Evolutionary conservation across 768 basidiomycete genomes (phyloP).

Genomic region (Lactifluus piperatus): DNA sequence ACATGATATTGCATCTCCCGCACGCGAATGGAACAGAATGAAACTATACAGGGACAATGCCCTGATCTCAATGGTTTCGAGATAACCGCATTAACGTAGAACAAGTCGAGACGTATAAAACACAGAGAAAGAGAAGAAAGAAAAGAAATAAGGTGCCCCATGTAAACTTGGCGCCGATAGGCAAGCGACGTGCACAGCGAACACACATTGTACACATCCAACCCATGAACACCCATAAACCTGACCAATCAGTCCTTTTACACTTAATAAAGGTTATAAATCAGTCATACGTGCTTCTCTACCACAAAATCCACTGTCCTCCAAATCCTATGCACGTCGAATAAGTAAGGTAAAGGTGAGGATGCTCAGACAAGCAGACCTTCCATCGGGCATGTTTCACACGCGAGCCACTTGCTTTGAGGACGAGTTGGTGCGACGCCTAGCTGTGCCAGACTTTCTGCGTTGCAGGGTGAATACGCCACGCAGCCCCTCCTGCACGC

Average conservation of each 20-base stretch:
- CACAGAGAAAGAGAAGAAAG: neutral
- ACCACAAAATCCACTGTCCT: neutral
- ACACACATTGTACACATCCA: neutral
- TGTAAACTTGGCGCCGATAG: neutral
- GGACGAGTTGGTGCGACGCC: neutral
- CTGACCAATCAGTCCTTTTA: neutral
- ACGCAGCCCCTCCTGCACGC: constrained; percentile 15
- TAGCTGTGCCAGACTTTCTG: neutral
- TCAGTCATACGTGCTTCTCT: neutral
- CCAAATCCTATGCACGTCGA: neutral
- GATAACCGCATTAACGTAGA: neutral
- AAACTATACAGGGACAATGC: neutral
- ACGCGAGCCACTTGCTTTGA: neutral
- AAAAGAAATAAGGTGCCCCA: neutral
- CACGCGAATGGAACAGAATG: neutral
- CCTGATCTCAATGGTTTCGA: neutral
- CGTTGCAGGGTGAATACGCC: constrained; percentile 12
- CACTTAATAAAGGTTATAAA: neutral
- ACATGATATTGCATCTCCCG: neutral
- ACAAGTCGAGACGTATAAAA: neutral
- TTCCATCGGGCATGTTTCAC: constrained; percentile 4
- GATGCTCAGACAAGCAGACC: neutral
- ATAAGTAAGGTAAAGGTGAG: neutral
- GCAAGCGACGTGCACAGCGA: neutral
- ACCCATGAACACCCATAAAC: neutral